These are phyloP conservation scores for Kwoniella sp. DNA, from an alignment of 768 basidiomycete genomes.

Conservation along the genomic window DNA sequence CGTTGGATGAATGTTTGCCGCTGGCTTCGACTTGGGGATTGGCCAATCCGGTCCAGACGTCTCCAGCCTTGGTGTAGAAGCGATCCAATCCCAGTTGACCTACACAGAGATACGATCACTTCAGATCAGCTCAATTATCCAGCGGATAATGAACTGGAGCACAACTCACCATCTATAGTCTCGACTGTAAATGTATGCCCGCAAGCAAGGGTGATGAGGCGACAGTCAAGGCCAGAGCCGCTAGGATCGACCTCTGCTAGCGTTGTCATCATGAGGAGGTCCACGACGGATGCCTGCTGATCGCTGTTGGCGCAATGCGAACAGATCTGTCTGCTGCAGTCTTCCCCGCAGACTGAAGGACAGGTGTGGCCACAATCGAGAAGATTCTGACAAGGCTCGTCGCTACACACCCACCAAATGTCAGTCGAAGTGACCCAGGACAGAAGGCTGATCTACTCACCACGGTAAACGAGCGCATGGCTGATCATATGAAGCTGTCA, in stretches of 20 bases:
- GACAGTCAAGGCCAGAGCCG: not conserved
- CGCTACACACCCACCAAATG: not conserved
- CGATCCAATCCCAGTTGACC: not conserved
- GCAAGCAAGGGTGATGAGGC: not conserved
- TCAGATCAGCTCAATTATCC: no score
- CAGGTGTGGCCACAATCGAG: not conserved
- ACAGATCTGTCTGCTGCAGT: not conserved
- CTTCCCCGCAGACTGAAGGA: conserved; percentile 1
- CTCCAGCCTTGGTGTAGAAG: not conserved
- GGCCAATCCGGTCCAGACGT: not conserved
- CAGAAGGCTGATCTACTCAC: not conserved
- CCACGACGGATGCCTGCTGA: not conserved
- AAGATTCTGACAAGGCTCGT: not conserved
- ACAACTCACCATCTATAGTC: not conserved
- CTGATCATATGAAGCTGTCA: not conserved
- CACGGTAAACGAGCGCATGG: not conserved
- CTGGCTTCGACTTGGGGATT: not conserved
- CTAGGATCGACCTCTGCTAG: not conserved
- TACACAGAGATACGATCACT: no score
- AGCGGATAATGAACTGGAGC: not conserved
- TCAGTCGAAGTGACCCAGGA: not conserved
- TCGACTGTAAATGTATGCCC: not conserved
- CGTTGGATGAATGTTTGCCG: not conserved
- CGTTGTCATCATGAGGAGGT: not conserved
- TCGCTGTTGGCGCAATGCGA: not conserved